phyloP scores from a whole-genome alignment of 2,329 filamentous ascomycete genomes.

The Trichoderma arundinaceum region DNA sequence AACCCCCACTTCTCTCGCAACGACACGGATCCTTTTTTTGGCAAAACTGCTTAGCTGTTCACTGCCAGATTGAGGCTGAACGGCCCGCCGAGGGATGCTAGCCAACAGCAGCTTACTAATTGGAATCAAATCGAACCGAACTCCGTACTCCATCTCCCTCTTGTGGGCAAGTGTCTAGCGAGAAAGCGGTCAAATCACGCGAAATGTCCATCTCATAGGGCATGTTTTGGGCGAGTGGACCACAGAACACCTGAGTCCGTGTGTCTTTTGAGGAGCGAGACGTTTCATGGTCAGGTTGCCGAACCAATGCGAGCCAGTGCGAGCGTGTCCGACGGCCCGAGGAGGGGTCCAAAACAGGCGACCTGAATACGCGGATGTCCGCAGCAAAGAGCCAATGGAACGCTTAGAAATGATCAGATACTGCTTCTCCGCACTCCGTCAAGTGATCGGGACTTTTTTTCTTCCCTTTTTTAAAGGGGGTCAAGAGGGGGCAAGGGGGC shows the following conservation, averaged over 20 bases:
- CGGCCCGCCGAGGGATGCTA: neutral
- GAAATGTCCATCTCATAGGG: neutral
- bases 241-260: neutral
- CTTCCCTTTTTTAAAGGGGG: no score
- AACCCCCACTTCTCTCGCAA: neutral
- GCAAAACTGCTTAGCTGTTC: neutral
- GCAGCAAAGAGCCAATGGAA: neutral
- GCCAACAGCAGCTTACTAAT: constrained; percentile 23
- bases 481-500: no score
- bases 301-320: constrained; percentile 11
- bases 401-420: neutral
- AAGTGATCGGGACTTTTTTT: no score
- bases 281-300: neutral
- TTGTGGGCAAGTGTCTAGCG: neutral
- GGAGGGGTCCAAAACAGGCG: neutral
- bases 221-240: neutral
- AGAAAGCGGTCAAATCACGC: constrained; percentile 4
- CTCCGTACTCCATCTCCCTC: neutral
- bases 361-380: neutral
- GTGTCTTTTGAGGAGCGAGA: neutral
- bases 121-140: constrained; percentile 26
- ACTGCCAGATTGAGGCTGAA: neutral
- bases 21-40: neutral
- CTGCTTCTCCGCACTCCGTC: no score
- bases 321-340: constrained; percentile 20